A percentile compares a stretch with the other conserved stretches of the same genome.
Evolutionary conservation across 192 early-diverging fungal species (phyloP).

Genomic region (Coemansia sp.): DNA sequence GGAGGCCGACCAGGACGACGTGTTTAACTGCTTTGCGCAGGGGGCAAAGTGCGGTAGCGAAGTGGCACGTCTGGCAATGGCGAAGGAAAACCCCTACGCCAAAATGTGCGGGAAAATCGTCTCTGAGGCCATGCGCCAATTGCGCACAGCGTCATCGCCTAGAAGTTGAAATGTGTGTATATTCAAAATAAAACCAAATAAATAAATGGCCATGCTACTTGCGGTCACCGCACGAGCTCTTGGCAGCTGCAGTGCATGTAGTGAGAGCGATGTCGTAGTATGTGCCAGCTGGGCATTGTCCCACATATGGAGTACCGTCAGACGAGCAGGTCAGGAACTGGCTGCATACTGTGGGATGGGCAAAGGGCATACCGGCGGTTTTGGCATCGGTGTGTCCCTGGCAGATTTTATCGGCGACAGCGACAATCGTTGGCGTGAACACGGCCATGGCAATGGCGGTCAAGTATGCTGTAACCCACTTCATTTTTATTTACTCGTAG

Average conservation of each 20-base stretch:
- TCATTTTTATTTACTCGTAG: not conserved
- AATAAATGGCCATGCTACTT: conserved; percentile 6
- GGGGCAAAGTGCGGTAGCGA: conserved; percentile 65
- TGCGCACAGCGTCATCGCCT: conserved; percentile 18
- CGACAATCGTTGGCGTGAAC: not conserved
- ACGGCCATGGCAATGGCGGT: not conserved
- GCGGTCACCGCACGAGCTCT: conserved; percentile 34
- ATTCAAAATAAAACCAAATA: not conserved
- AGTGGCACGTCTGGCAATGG: conserved; percentile 53
- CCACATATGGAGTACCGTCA: conserved; percentile 33
- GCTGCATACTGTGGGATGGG: conserved; percentile 27
- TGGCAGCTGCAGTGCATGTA: conserved; percentile 31
- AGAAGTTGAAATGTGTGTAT: not conserved
- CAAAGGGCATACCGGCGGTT: conserved; percentile 38
- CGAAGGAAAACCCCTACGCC: conserved; percentile 70
- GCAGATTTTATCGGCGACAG: conserved; percentile 23
- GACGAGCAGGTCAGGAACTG: conserved; percentile 28
- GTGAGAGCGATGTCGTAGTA: conserved; percentile 43
- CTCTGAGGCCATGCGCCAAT: conserved; percentile 55
- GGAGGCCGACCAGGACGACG: conserved; percentile 52
- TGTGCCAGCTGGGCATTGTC: conserved; percentile 38
- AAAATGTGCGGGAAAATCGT: conserved; percentile 66
- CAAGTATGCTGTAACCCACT: not conserved
- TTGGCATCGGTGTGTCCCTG: conserved; percentile 39
- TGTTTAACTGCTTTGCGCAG: conserved; percentile 57